Evolutionary conservation across 179 eudicot species (phyloP), one percentile per base, ranked within the genome.

Genomic region (Nepenthes alata): DNA sequence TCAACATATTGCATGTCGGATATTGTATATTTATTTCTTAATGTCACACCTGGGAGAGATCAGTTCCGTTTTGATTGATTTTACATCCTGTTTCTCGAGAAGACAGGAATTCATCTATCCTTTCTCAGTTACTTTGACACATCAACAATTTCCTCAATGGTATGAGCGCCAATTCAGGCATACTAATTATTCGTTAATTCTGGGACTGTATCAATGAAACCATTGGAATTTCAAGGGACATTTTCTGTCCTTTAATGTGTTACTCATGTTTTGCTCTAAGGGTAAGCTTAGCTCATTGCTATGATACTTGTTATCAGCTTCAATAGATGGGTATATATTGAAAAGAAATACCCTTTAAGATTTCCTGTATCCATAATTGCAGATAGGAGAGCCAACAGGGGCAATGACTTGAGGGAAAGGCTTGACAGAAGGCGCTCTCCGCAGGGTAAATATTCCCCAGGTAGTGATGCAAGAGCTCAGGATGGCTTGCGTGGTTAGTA

Each of bases 371-470:
- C 65, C 35, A 39, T 25, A 41, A 63, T 63, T 59, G 69, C 84
- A 91, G 98, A 83, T 54, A 77, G 88, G 73, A 82, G 80, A 70
- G 82, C 73, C 58, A 55, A 69, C 62, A 66, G 82, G 58, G 72
- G 61, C 57, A 67, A 68, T 68, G 96, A 86, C 69, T 75, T 85
- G 76, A 81, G 95, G 76, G 88, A 72, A 66, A 91, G 77, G 82
- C 83, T 88, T 62, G 95, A 77, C 56, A 78, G 87, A 68, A 80
- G 80, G 69, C 89, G 67, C 49, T 91, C 98, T 71, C 87, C 96
- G 39, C 62, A 49, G 53, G 79, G 65, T 52, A 80, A 78, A 67
- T 76, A 73, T 61, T 85, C 94, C 58, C 86, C 87, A 11, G 82
- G 59, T 62, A 78, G 80, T 74, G 87, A 85, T 61, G 67, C 67